Evolutionary conservation across 2,329 filamentous ascomycete genomes (phyloP).

Genomic region (Paramyrothecium sp.): DNA sequence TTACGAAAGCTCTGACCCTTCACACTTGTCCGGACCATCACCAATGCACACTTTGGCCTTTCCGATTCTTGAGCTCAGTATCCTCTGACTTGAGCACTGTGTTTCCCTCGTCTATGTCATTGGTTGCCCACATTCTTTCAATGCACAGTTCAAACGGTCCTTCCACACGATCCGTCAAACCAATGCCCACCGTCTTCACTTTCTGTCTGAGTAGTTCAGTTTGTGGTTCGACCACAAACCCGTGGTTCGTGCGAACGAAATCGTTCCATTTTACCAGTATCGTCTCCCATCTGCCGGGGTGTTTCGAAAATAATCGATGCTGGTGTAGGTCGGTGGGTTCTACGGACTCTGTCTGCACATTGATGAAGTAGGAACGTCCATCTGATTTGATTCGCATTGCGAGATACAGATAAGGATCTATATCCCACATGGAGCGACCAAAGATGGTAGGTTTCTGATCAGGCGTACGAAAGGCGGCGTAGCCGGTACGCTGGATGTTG

Average conservation of each 20-base stretch:
- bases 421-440: slow-evolving; percentile 81
- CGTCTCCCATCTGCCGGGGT: slow-evolving; percentile 89
- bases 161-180: slow-evolving; percentile 82
- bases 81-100: slow-evolving; percentile 14
- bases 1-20: too few species aligned
- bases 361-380: slow-evolving; percentile 89
- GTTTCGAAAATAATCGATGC: slow-evolving; percentile 78
- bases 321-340: slow-evolving; percentile 96
- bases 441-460: slow-evolving; percentile 80
- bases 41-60: slow-evolving; percentile 37
- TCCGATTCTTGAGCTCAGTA: slow-evolving; percentile 32
- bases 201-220: slow-evolving; percentile 84
- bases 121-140: slow-evolving; percentile 88
- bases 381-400: slow-evolving; percentile 88
- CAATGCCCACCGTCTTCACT: slow-evolving; percentile 81
- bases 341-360: slow-evolving; percentile 91
- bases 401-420: slow-evolving; percentile 85
- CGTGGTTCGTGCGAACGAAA: slow-evolving; percentile 93
- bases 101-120: slow-evolving; percentile 36
- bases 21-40: too few species aligned
- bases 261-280: slow-evolving; percentile 87
- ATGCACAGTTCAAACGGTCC: slow-evolving; percentile 87
- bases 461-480: slow-evolving; percentile 84
- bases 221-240: slow-evolving; percentile 89
- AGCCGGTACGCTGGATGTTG: slow-evolving; percentile 77